A percentile compares a stretch with the other conserved stretches of the same genome.
phyloP scores from a whole-genome alignment of 2,329 filamentous ascomycete species.

The Paecilomyces sp. region DNA sequence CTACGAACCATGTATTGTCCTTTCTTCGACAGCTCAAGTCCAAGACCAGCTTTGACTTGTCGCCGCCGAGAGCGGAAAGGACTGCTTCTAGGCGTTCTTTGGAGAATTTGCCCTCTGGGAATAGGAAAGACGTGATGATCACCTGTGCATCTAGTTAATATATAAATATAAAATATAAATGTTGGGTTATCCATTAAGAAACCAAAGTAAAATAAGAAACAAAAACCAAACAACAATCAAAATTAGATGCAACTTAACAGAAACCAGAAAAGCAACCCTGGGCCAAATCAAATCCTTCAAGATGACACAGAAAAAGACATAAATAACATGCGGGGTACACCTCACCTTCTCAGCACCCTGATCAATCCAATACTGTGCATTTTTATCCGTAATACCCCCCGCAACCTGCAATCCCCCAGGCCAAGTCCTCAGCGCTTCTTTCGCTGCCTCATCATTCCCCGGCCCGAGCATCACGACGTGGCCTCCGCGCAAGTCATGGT shows the following conservation, averaged over 20 bases:
- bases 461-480: slow-evolving; percentile 97
- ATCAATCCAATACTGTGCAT: slow-evolving; percentile 80
- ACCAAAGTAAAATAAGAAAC: slow-evolving; percentile 1
- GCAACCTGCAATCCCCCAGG: slow-evolving; percentile 76
- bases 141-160: slow-evolving; percentile 53
- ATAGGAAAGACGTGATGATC: slow-evolving; percentile 93
- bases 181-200: slow-evolving; percentile 2
- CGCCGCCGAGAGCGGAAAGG: slow-evolving; percentile 62
- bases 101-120: slow-evolving; percentile 76
- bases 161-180: background rate
- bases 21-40: slow-evolving; percentile 84
- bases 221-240: background rate
- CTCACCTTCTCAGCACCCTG: slow-evolving; percentile 81
- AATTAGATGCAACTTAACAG: too few relatives aligned
- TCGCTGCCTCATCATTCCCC: slow-evolving; percentile 73
- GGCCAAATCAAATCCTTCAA: background rate
- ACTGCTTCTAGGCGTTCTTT: slow-evolving; percentile 68
- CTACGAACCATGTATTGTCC: slow-evolving; percentile 81
- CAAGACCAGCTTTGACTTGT: slow-evolving; percentile 79
- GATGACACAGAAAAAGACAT: background rate
- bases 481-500: slow-evolving; percentile 65
- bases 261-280: too few relatives aligned
- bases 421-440: slow-evolving; percentile 72
- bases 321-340: slow-evolving; percentile 5
- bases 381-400: slow-evolving; percentile 82